Conservation (phyloP, 768 basidiomycete species). For the Boletus pseudo-olivaceus region DNA sequence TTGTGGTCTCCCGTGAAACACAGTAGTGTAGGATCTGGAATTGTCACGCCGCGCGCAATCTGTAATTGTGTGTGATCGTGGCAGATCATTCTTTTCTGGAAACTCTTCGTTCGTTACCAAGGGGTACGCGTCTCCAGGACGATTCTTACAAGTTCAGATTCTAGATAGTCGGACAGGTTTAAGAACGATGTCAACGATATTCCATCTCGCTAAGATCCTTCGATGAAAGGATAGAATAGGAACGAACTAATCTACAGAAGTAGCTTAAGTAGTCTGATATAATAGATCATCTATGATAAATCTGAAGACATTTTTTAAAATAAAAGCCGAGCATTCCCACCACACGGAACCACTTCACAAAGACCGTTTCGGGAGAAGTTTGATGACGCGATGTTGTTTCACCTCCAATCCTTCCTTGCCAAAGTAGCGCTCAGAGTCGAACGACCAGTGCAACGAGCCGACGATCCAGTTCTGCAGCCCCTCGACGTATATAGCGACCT, state of each 20-base stretch:
- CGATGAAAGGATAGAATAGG: constrained; percentile 9
- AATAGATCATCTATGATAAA: constrained; percentile 5
- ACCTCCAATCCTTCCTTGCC: constrained; percentile 52
- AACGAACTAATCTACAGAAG: constrained; percentile 5
- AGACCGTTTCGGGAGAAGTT: constrained; percentile 43
- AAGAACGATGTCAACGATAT: not conserved
- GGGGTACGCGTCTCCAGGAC: not conserved
- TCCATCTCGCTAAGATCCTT: constrained; percentile 1
- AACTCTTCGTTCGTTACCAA: not conserved
- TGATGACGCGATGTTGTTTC: constrained; percentile 51
- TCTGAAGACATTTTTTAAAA: not conserved
- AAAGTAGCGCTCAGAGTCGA: constrained; percentile 67
- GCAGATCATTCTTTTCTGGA: not conserved
- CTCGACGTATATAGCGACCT: constrained; percentile 54
- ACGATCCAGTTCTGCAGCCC: constrained; percentile 73
- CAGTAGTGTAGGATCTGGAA: not conserved
- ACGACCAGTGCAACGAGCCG: constrained; percentile 72
- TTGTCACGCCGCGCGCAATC: not conserved
- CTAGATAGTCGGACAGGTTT: constrained; percentile 2
- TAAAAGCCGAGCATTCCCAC: not conserved
- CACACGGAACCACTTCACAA: constrained; percentile 10
- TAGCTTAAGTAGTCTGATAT: not conserved
- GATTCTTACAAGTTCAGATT: not conserved
- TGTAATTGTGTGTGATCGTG: not conserved
- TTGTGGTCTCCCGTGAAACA: constrained; percentile 47